Conservation (phyloP, 805 yeast genomes). For the Lipomyces chichibuensis region DNA sequence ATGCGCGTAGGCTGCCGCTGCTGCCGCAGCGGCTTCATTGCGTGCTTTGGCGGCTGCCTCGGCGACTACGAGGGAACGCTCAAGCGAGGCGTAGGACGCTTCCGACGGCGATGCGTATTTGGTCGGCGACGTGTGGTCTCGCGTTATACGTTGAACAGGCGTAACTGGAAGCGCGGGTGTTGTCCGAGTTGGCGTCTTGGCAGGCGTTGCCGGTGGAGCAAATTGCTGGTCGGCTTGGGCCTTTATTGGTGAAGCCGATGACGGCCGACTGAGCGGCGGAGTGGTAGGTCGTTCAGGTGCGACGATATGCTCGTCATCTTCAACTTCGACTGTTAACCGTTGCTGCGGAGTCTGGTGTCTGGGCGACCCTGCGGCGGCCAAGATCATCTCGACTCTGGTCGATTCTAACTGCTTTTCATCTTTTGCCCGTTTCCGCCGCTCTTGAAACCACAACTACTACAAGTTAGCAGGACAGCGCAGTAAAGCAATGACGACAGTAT, state of each 20-base stretch:
- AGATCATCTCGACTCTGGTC: conserved; percentile 27
- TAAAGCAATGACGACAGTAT: not conserved
- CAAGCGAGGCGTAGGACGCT: conserved; percentile 33
- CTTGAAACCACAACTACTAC: conserved; percentile 27
- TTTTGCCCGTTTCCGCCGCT: conserved; percentile 27
- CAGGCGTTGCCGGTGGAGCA: conserved; percentile 26
- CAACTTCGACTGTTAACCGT: not conserved
- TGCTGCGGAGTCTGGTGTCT: not conserved
- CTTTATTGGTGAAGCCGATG: conserved; percentile 14
- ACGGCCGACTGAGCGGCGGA: conserved; percentile 25
- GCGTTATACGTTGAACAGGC: conserved; percentile 13
- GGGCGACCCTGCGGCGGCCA: conserved; percentile 21
- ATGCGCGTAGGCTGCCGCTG: conserved; percentile 1
- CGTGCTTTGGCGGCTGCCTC: conserved; percentile 25
- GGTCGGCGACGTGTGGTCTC: conserved; percentile 15
- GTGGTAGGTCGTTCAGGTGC: conserved; percentile 7
- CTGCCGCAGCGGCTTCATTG: conserved; percentile 16
- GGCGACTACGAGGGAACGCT: conserved; percentile 32
- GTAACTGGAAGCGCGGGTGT: conserved; percentile 15
- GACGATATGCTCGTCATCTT: conserved; percentile 1
- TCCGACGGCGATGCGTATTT: conserved; percentile 33
- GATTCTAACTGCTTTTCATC: conserved; percentile 22
- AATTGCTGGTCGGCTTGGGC: conserved; percentile 1
- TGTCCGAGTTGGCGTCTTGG: conserved; percentile 16
- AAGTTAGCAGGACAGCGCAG: not conserved